Percentiles rank a stretch among this genome's conserved stretches.
Conservation (phyloP, 345 rosid genomes). For the Citrus reticulata region DNA sequence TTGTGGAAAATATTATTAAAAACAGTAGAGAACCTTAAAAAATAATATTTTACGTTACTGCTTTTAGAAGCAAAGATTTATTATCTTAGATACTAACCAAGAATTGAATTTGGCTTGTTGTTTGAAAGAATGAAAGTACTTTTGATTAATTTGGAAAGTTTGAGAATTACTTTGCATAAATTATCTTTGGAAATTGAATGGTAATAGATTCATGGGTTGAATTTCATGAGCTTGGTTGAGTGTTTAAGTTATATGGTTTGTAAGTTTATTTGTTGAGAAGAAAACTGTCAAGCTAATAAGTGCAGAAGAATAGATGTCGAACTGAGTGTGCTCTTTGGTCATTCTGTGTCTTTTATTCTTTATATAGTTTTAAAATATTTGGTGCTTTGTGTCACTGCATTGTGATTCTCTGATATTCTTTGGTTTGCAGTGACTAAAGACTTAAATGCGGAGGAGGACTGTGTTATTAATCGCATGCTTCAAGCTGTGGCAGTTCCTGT, state of each 20-base stretch:
- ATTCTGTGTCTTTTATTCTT: not conserved
- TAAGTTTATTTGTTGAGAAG: not conserved
- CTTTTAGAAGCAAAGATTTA: not conserved
- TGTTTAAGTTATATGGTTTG: not conserved
- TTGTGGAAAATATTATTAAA: not conserved
- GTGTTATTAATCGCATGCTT: slow-evolving; percentile 59
- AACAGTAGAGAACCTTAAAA: not conserved
- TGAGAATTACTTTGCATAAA: not conserved
- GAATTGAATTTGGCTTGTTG: not conserved
- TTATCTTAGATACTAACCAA: not conserved
- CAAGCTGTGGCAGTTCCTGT: slow-evolving; percentile 89
- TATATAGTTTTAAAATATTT: not conserved
- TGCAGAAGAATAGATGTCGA: not conserved
- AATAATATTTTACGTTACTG: not conserved
- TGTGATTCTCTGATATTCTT: slow-evolving; percentile 2
- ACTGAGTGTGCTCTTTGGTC: not conserved
- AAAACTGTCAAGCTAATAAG: not conserved
- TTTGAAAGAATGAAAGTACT: not conserved
- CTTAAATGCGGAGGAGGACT: slow-evolving; percentile 64
- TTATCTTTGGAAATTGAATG: not conserved
- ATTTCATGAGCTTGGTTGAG: not conserved
- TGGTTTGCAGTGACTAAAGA: slow-evolving; percentile 61
- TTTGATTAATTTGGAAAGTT: not conserved
- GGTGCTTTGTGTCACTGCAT: not conserved
- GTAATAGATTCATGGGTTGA: not conserved